Conservation (phyloP, 352 stramenopile genomes). For the Globisporangium megalacanthum region DNA sequence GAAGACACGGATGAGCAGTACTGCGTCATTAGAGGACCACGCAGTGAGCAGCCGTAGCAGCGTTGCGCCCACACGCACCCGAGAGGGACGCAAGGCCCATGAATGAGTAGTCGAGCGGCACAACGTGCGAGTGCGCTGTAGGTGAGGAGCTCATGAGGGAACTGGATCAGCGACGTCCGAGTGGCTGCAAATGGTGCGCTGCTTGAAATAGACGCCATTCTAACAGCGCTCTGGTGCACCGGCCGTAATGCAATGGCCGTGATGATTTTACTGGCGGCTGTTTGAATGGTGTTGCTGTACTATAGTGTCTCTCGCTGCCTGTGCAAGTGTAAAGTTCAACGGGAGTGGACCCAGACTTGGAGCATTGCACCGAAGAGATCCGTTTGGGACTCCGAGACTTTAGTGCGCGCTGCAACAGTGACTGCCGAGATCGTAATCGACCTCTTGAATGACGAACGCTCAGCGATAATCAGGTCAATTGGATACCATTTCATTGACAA, state of each 20-base stretch:
- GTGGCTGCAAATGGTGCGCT: neutral
- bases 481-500: no score
- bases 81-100: conserved; percentile 50
- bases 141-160: neutral
- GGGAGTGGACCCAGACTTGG: conserved; percentile 26
- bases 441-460: no score
- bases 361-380: conserved; percentile 18
- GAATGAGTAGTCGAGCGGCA: conserved; percentile 66
- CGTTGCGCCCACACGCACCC: conserved; percentile 19
- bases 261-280: neutral
- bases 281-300: conserved; percentile 3
- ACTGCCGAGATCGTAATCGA: neutral
- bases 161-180: neutral
- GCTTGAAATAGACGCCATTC: neutral
- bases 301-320: neutral
- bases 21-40: no score
- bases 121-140: conserved; percentile 1
- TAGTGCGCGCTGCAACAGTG: conserved; percentile 32
- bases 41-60: no score
- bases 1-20: no score
- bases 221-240: no score
- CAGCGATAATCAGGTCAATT: no score
- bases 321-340: conserved; percentile 28
- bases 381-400: conserved; percentile 39
- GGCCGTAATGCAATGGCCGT: no score